Evolutionary conservation across 306 rosid species (phyloP).

Genomic region (Malus fusca): DNA sequence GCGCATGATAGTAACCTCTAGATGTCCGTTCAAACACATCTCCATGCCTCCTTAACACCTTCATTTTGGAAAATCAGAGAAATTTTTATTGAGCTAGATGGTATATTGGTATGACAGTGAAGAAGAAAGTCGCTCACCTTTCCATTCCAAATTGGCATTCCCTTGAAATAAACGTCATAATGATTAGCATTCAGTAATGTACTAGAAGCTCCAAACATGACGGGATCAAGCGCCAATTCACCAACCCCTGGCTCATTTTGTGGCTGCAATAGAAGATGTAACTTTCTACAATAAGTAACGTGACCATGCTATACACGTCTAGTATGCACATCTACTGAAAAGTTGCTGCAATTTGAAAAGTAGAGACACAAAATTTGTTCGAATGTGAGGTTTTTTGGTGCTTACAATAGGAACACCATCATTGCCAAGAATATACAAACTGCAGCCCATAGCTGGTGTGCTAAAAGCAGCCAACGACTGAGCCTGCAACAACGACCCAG

Average conservation of each 20-base stretch:
- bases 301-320: not conserved
- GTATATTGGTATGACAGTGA: not conserved
- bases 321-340: no score
- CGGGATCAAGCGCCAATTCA: slow-evolving; percentile 86
- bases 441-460: slow-evolving; percentile 88
- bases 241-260: slow-evolving; percentile 75
- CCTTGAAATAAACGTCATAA: slow-evolving; percentile 74
- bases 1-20: slow-evolving; percentile 84
- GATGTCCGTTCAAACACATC: slow-evolving; percentile 80
- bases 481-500: slow-evolving; percentile 82
- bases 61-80: slow-evolving; percentile 15
- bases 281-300: not conserved
- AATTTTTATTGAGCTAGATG: slow-evolving; percentile 6
- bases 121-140: slow-evolving; percentile 43
- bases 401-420: slow-evolving; percentile 75
- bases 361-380: not conserved
- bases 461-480: slow-evolving; percentile 94
- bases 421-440: slow-evolving; percentile 66
- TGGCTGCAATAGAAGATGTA: slow-evolving; percentile 39
- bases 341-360: not conserved
- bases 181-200: slow-evolving; percentile 83
- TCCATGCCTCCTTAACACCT: slow-evolving; percentile 90
- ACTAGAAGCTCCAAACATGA: slow-evolving; percentile 73
- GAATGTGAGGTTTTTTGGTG: slow-evolving; percentile 6
- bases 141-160: slow-evolving; percentile 79